Evolutionary conservation across 345 rosid species (phyloP).

Genomic region (Psidium guajava): DNA sequence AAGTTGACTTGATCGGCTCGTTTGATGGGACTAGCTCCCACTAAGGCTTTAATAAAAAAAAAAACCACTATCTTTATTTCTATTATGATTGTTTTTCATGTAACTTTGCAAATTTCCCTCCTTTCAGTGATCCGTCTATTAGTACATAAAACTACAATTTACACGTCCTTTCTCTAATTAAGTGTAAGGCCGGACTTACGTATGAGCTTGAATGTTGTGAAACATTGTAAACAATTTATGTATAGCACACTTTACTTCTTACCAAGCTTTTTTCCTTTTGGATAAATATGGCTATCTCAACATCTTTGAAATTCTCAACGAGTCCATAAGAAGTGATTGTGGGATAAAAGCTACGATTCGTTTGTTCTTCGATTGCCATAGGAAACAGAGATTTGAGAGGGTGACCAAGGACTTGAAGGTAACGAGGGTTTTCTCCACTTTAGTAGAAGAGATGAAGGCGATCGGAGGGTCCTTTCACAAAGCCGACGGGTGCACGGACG

Average conservation of each 20-base stretch:
- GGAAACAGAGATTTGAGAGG: slow-evolving; percentile 73
- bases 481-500: slow-evolving; percentile 47
- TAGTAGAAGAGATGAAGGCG: slow-evolving; percentile 79
- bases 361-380: slow-evolving; percentile 1
- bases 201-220: neutral
- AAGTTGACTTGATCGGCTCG: too few species aligned
- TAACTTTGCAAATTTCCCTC: neutral
- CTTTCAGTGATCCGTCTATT: neutral
- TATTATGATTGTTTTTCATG: neutral
- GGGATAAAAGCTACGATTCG: neutral
- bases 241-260: neutral
- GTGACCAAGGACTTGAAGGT: slow-evolving; percentile 63
- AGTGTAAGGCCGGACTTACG: neutral
- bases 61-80: neutral
- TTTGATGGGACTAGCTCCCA: neutral
- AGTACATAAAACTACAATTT: neutral
- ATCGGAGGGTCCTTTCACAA: slow-evolving; percentile 14
- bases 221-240: neutral
- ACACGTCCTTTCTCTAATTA: neutral
- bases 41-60: neutral
- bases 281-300: neutral
- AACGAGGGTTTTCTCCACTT: slow-evolving; percentile 51
- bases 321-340: too few species aligned
- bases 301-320: neutral
- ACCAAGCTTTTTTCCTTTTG: too few species aligned